Evolutionary conservation across 768 basidiomycete genomes (phyloP), one percentile per base, ranked within the genome.

Genomic region (Daedaleopsis sinensis): DNA sequence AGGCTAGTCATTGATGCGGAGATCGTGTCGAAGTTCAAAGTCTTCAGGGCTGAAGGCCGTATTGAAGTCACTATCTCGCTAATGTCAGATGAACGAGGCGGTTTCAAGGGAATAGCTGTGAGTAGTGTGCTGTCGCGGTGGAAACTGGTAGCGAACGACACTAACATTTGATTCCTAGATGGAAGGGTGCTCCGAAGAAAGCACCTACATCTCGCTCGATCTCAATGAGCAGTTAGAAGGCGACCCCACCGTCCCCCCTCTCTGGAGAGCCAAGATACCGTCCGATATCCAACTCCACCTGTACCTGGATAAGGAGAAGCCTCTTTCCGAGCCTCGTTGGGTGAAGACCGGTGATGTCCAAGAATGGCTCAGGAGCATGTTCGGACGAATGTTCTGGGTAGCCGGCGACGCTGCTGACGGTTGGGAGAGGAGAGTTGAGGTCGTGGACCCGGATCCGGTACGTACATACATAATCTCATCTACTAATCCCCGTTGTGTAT

Each of bases 281-380:
- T 75, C 81, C 23, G 82, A 82, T 32, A 70, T 91, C 19, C 85
- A 82, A n/a, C 77, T 97, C 49, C 69, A 84, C 11, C 88, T 91
- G 23, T 83, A 94, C 75, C 83, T 98, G 63, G 96, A 99, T 73
- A 91, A 85, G 58, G 85, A 84, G 36, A 86, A 91, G 59, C 97
- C 97, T 0, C 77, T 98, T 37, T 95, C 94, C 16, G 95, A 98
- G 72, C 94, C 97, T 8, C 91, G 94, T 72, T 99, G 96, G 97
- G 94, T 94, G 39, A 93, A 94, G 74, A 89, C 90, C 9, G 96
- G 96, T 35, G 92, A 96, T 70, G 85, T 96, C 23, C 93, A 96
- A 67, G 94, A 95, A 42, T 98, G 96, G 96, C 77, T 93, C 67
- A 86, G 86, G 73, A 91, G 84, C 67, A 92, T 93, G 82, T 91